Conservation (phyloP, 2,329 filamentous ascomycete genomes). For the Erysiphe pulchra region DNA sequence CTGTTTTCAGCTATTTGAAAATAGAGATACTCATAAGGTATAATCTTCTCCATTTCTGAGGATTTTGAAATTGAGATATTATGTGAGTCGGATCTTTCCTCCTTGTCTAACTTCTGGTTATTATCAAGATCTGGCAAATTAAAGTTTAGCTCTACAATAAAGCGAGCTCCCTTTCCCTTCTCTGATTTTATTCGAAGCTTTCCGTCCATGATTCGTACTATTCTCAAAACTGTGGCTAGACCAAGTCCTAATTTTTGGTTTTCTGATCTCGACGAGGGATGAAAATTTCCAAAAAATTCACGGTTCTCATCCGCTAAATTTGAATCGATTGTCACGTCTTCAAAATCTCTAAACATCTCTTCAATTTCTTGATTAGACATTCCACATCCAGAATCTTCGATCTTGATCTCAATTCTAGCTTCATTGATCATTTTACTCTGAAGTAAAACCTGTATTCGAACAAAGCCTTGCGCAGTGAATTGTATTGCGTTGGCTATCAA, state of each 20-base stretch:
- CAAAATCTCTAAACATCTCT: slow-evolving; percentile 29
- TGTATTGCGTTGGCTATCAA: slow-evolving; percentile 96
- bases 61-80: no score
- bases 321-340: slow-evolving; percentile 26
- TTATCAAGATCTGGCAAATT: neutral
- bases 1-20: no score
- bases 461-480: slow-evolving; percentile 72
- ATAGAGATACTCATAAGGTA: no score
- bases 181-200: slow-evolving; percentile 68
- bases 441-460: slow-evolving; percentile 46
- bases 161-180: slow-evolving; percentile 56
- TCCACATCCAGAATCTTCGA: slow-evolving; percentile 50
- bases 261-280: slow-evolving; percentile 9
- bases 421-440: slow-evolving; percentile 24
- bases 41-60: no score
- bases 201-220: slow-evolving; percentile 74
- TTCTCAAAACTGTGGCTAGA: slow-evolving; percentile 66
- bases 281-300: neutral
- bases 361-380: slow-evolving; percentile 37
- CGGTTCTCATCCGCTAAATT: slow-evolving; percentile 7
- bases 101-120: neutral
- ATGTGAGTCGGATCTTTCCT: no score
- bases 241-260: slow-evolving; percentile 46
- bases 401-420: slow-evolving; percentile 45
- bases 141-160: slow-evolving; percentile 59